phyloP scores from a whole-genome alignment of 2,329 filamentous ascomycete genomes.

The Ophiostoma australiae region DNA sequence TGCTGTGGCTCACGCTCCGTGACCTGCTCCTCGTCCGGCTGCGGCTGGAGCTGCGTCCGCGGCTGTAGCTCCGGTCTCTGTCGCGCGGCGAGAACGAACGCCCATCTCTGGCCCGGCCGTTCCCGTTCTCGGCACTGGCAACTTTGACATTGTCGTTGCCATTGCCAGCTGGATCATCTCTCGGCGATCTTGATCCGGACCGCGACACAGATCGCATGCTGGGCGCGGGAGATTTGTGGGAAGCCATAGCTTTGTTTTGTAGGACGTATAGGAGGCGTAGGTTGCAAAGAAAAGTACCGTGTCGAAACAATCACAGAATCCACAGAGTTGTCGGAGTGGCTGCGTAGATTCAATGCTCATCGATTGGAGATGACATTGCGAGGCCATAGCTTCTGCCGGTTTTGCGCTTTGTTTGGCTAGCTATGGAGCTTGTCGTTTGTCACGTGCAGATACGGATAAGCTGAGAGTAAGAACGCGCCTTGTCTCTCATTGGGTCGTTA shows the following conservation, averaged over 20 bases:
- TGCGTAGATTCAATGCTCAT: neutral
- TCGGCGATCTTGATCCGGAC: constrained; percentile 18
- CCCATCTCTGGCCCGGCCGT: neutral
- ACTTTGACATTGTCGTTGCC: neutral
- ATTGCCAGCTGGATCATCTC: neutral
- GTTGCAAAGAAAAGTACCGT: neutral
- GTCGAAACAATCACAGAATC: neutral
- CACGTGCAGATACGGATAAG: constrained; percentile 17
- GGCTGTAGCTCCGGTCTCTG: constrained; percentile 28
- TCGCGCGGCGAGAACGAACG: constrained; percentile 10
- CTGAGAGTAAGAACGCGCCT: neutral
- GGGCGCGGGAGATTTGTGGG: constrained; percentile 17
- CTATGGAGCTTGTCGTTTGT: constrained; percentile 16
- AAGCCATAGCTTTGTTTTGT: constrained; percentile 14
- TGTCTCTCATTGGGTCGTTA: neutral
- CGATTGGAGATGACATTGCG: neutral
- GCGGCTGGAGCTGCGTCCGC: constrained; percentile 28
- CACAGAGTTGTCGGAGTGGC: no score
- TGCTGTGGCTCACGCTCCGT: constrained; percentile 27
- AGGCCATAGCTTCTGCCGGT: neutral
- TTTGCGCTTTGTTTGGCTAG: constrained; percentile 10
- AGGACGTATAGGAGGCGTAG: no score
- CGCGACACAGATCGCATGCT: constrained; percentile 21
- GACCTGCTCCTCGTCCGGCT: constrained; percentile 19
- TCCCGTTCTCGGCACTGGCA: neutral